A percentile compares a stretch with the other conserved stretches of the same genome.
phyloP scores from a whole-genome alignment of 164 flowering plant genomes.

The Vitis labrusca region DNA sequence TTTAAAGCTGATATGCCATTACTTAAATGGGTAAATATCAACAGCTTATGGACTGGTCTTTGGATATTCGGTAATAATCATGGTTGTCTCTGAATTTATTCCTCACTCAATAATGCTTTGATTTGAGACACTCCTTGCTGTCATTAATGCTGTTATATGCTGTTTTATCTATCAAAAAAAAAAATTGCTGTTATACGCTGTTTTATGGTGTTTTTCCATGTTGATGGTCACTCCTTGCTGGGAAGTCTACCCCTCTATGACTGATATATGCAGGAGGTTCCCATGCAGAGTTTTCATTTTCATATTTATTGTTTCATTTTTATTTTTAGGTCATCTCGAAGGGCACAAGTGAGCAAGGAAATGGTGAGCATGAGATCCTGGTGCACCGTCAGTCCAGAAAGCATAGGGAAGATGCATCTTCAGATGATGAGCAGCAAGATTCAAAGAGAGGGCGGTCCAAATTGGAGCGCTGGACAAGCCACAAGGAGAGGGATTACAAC shows the following conservation, averaged over 20 bases:
- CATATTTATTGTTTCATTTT: constrained; percentile 6
- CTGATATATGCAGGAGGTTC: not conserved
- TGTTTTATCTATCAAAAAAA: too few species aligned
- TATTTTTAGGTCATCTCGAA: constrained; percentile 26
- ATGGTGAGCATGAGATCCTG: constrained; percentile 26
- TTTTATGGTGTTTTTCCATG: not conserved
- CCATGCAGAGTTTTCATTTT: constrained; percentile 22
- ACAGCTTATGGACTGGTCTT: not conserved
- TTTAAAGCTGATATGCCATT: not conserved
- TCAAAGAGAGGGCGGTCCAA: constrained; percentile 84
- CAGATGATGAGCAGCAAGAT: constrained; percentile 70
- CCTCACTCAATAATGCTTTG: not conserved
- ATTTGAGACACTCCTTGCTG: not conserved
- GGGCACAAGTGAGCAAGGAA: constrained; percentile 30
- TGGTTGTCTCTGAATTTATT: too few species aligned
- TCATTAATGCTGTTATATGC: not conserved
- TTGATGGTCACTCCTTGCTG: not conserved
- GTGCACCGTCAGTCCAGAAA: constrained; percentile 39
- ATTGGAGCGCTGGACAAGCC: constrained; percentile 91
- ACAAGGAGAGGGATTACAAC: constrained; percentile 64
- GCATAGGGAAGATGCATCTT: constrained; percentile 59
- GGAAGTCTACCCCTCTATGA: not conserved
- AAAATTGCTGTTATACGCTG: too few species aligned
- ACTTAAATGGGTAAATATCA: not conserved
- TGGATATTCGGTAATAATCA: not conserved